phyloP scores from a whole-genome alignment of 441 rosid species.

The Theobroma grandiflorum region DNA sequence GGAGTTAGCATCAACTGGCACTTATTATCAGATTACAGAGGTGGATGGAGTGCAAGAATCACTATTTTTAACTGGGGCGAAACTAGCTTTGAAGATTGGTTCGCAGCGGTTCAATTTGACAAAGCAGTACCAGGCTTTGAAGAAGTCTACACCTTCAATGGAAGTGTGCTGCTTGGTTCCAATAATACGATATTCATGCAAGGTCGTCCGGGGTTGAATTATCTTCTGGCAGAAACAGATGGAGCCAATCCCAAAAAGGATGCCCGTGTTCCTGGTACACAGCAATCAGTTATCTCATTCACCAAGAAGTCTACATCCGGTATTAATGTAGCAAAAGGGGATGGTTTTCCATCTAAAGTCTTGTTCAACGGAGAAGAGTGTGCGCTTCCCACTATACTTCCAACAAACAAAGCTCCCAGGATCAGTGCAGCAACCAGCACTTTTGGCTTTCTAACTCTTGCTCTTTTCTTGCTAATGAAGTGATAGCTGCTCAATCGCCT shows the following conservation, averaged over 20 bases:
- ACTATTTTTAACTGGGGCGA: constrained; percentile 66
- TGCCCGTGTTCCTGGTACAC: constrained; percentile 54
- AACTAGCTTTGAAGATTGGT: constrained; percentile 51
- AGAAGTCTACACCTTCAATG: constrained; percentile 55
- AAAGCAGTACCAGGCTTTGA: constrained; percentile 52
- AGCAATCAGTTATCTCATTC: constrained; percentile 57
- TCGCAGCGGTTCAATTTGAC: constrained; percentile 47
- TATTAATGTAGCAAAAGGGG: constrained; percentile 45
- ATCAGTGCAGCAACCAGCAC: constrained; percentile 21
- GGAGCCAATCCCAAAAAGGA: constrained; percentile 51
- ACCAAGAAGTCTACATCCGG: constrained; percentile 54
- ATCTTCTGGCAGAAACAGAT: constrained; percentile 45
- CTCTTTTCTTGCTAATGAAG: constrained; percentile 27
- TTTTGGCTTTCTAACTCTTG: constrained; percentile 28
- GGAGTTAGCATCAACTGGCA: constrained; percentile 69
- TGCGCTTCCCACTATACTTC: constrained; percentile 51
- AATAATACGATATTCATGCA: constrained; percentile 57
- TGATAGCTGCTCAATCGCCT: not conserved
- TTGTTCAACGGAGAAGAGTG: constrained; percentile 65
- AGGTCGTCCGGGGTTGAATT: constrained; percentile 48
- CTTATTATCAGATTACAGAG: constrained; percentile 47
- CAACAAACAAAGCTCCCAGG: constrained; percentile 39
- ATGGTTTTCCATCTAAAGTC: constrained; percentile 61
- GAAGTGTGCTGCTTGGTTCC: constrained; percentile 43
- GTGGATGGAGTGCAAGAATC: constrained; percentile 60